Percentiles rank a stretch among this genome's conserved stretches.
phyloP scores from a whole-genome alignment of 305 asterid genomes.

The Caryopteris hybrid region DNA sequence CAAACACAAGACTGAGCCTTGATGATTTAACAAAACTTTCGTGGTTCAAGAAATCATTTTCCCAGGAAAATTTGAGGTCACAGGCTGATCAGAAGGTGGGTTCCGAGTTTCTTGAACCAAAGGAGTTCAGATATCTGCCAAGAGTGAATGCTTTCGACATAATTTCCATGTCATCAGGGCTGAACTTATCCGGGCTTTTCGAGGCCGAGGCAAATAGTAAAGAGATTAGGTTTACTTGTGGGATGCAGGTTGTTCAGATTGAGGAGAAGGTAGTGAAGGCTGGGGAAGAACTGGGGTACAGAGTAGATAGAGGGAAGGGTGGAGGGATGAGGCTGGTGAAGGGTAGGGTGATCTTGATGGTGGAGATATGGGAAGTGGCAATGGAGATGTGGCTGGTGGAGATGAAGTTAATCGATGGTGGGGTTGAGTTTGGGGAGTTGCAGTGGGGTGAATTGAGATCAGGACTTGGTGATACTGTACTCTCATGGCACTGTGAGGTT shows the following conservation, averaged over 20 bases:
- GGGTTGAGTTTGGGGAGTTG: slow-evolving; percentile 41
- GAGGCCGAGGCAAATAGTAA: slow-evolving; percentile 41
- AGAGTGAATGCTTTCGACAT: slow-evolving; percentile 71
- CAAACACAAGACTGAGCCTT: slow-evolving; percentile 50
- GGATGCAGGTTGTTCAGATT: slow-evolving; percentile 31
- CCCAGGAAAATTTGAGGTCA: slow-evolving; percentile 21
- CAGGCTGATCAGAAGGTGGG: slow-evolving; percentile 9
- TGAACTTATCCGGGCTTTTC: slow-evolving; percentile 62
- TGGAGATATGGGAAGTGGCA: slow-evolving; percentile 54
- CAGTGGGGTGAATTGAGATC: slow-evolving; percentile 58
- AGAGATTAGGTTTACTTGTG: slow-evolving; percentile 62
- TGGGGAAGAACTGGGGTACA: slow-evolving; percentile 52
- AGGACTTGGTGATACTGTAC: slow-evolving; percentile 43
- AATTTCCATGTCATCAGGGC: slow-evolving; percentile 72
- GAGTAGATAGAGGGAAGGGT: slow-evolving; percentile 38
- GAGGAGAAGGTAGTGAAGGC: slow-evolving; percentile 47
- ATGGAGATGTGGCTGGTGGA: slow-evolving; percentile 60
- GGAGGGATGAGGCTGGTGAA: slow-evolving; percentile 55
- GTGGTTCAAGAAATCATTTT: slow-evolving; percentile 59
- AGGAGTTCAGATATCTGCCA: slow-evolving; percentile 19
- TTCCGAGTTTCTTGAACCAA: slow-evolving; percentile 22
- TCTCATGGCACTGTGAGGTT: slow-evolving; percentile 41
- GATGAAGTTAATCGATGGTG: slow-evolving; percentile 52
- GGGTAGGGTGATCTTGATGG: slow-evolving; percentile 39
- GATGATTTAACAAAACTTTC: slow-evolving; percentile 46